phyloP scores from a whole-genome alignment of 2,329 filamentous ascomycete genomes.

The Hymenoscyphus linearis region DNA sequence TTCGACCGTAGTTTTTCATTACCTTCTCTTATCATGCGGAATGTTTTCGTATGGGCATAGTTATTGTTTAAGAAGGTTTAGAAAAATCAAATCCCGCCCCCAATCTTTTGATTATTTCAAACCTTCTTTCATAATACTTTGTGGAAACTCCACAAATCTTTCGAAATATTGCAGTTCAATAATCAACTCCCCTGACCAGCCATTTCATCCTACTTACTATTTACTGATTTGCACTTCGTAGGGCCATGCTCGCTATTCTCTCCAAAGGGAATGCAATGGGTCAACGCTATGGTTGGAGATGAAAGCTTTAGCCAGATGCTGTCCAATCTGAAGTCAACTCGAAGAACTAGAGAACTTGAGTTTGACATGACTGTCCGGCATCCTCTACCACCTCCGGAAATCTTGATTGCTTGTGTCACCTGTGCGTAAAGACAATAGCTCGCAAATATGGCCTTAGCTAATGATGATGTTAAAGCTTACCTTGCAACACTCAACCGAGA shows the following conservation, averaged over 20 bases:
- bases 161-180: too few relatives aligned
- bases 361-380: constrained; percentile 8
- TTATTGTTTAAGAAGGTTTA: too few relatives aligned
- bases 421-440: not conserved
- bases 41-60: too few relatives aligned
- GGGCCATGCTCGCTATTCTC: constrained; percentile 16
- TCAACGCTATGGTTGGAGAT: constrained; percentile 14
- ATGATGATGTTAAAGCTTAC: constrained; percentile 1
- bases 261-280: constrained; percentile 9
- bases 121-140: too few relatives aligned
- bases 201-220: not conserved
- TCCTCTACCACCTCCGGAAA: constrained; percentile 7
- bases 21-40: too few relatives aligned
- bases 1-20: too few relatives aligned
- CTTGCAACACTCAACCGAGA: constrained; percentile 7
- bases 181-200: not conserved
- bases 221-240: not conserved
- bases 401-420: constrained; percentile 5
- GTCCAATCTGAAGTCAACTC: constrained; percentile 1
- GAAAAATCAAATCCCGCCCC: too few relatives aligned
- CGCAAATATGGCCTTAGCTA: not conserved
- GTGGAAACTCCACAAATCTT: too few relatives aligned
- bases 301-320: constrained; percentile 12
- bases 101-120: too few relatives aligned
- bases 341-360: constrained; percentile 3